These are phyloP conservation scores for Penicillium odoratum DNA, from an alignment of 495 filamentous ascomycete species.

Conservation along the genomic window DNA sequence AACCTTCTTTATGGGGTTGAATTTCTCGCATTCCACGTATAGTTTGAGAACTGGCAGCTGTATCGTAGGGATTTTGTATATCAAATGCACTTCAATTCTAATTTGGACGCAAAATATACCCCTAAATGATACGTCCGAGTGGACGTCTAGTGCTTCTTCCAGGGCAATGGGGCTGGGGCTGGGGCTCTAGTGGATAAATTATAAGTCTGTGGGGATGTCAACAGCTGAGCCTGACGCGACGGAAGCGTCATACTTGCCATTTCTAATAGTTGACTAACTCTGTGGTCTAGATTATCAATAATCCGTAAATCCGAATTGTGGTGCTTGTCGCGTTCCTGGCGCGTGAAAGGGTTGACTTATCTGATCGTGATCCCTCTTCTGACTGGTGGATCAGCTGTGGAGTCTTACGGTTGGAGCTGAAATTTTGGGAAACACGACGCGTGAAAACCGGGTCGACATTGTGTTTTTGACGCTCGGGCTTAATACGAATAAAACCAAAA, in stretches of 20 bases:
- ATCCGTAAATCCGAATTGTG: conserved; percentile 31
- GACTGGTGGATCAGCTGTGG: conserved; percentile 12
- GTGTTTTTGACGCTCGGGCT: conserved; percentile 7
- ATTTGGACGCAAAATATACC: background rate
- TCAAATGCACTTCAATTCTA: background rate
- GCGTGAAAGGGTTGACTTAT: conserved; percentile 23
- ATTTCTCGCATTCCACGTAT: conserved; percentile 25
- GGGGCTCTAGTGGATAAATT: conserved; percentile 3
- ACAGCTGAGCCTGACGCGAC: background rate
- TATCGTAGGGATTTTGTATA: background rate
- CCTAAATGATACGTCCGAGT: background rate
- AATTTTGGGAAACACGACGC: conserved; percentile 14
- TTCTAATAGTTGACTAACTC: background rate
- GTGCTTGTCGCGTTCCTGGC: conserved; percentile 24
- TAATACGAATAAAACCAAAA: background rate
- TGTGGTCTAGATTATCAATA: conserved; percentile 19
- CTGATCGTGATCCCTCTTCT: conserved; percentile 27
- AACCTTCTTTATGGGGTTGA: conserved; percentile 18
- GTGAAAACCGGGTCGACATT: conserved; percentile 16
- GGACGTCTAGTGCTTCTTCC: background rate
- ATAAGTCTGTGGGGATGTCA: background rate
- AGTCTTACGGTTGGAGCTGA: conserved; percentile 24
- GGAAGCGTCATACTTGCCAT: background rate
- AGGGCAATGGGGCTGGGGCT: background rate
- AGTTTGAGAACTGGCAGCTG: conserved; percentile 11